Conservation (phyloP, 176 grass and related monocot species). For the Oryza rufipogon region DNA sequence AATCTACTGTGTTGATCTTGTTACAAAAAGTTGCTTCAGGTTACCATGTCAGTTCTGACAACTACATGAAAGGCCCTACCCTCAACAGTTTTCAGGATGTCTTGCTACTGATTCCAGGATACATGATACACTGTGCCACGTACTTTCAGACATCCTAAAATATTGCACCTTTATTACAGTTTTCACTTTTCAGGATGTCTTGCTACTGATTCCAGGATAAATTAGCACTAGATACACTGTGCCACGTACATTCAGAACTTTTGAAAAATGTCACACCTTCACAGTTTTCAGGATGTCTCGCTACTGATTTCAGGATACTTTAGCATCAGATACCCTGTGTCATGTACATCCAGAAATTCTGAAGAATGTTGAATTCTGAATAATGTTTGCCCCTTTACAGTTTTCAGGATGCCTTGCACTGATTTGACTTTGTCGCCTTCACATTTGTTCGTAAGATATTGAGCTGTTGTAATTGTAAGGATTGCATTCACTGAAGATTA, state of each 20-base stretch:
- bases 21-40: not conserved
- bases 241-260: not conserved
- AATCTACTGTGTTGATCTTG: not conserved
- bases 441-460: not conserved
- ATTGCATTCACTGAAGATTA: not conserved
- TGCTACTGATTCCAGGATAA: not conserved
- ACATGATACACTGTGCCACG: no score
- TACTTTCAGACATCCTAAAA: no score
- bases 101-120: not conserved
- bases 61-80: not conserved
- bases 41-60: not conserved
- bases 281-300: no score
- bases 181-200: not conserved
- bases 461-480: not conserved
- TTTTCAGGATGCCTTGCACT: not conserved
- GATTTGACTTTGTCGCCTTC: not conserved
- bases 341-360: no score
- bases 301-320: no score
- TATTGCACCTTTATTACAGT: no score
- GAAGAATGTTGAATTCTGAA: not conserved
- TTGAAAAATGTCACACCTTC: no score
- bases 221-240: not conserved
- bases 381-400: not conserved
- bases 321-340: no score
- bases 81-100: not conserved